Evolutionary conservation across 2,329 filamentous ascomycete genomes (phyloP).

Genomic region (Didymellaceae sp.): DNA sequence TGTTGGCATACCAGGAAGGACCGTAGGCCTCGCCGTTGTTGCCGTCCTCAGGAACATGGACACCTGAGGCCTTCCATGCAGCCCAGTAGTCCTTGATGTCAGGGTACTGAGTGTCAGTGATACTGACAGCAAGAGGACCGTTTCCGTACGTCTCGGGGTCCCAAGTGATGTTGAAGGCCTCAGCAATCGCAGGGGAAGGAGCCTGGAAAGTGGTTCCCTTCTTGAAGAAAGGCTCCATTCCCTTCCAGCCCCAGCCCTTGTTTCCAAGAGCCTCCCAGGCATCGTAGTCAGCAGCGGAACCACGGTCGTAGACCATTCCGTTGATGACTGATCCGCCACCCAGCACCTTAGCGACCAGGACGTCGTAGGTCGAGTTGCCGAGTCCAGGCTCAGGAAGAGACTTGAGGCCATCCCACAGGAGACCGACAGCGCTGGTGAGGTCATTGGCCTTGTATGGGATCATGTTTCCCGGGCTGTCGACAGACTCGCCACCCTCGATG

Average conservation of each 20-base stretch:
- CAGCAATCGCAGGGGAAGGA: slow-evolving; percentile 25
- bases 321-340: slow-evolving; percentile 43
- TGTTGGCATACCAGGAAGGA: slow-evolving; percentile 34
- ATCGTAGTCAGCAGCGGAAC: slow-evolving; percentile 51
- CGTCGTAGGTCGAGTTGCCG: slow-evolving; percentile 28
- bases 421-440: slow-evolving; percentile 26
- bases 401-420: slow-evolving; percentile 30
- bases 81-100: slow-evolving; percentile 36
- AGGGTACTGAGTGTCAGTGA: slow-evolving; percentile 36
- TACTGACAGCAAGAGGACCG: slow-evolving; percentile 36
- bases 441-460: slow-evolving; percentile 38
- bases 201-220: slow-evolving; percentile 39
- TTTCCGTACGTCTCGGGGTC: slow-evolving; percentile 30
- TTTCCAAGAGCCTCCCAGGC: slow-evolving; percentile 66
- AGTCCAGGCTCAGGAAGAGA: slow-evolving; percentile 33
- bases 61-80: slow-evolving; percentile 32
- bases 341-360: slow-evolving; percentile 35
- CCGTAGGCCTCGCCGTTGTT: slow-evolving; percentile 34
- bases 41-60: slow-evolving; percentile 25
- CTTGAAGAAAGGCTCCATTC: slow-evolving; percentile 42
- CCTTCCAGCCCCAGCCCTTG: slow-evolving; percentile 64
- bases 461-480: slow-evolving; percentile 30
- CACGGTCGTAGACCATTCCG: slow-evolving; percentile 48
- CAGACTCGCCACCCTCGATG: slow-evolving; percentile 35
- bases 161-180: slow-evolving; percentile 38